Percentiles rank a stretch among this genome's conserved stretches.
These are phyloP conservation scores for Colletotrichum tamarilloi DNA, from an alignment of 2,329 filamentous ascomycete genomes.

Conservation along the genomic window DNA sequence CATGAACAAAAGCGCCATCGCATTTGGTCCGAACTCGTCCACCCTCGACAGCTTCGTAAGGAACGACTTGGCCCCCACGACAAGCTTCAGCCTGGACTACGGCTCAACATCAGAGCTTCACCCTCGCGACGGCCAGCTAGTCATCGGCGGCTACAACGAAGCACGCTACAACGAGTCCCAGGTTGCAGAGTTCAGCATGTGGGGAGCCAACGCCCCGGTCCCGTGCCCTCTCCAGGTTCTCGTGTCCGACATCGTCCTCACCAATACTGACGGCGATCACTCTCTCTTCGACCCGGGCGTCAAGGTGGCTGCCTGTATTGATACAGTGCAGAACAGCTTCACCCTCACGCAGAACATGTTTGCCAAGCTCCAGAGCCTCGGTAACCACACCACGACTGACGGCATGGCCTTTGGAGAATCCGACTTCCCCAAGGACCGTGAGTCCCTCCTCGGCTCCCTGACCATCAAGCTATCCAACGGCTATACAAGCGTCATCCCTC, in stretches of 20 bases:
- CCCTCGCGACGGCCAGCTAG: conserved; percentile 33
- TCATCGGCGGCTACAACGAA: conserved; percentile 34
- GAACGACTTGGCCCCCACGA: conserved; percentile 20
- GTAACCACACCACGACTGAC: conserved; percentile 13
- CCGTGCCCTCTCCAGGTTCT: conserved; percentile 36
- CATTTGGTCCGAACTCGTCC: conserved; percentile 35
- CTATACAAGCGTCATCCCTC: conserved; percentile 36
- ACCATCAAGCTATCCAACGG: conserved; percentile 35
- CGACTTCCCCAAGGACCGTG: conserved; percentile 16
- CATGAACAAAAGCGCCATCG: conserved; percentile 35
- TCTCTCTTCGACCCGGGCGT: conserved; percentile 32
- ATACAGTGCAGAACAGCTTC: conserved; percentile 37
- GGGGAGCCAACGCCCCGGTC: conserved; percentile 24
- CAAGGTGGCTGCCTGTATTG: conserved; percentile 35
- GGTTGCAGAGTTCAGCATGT: conserved; percentile 31
- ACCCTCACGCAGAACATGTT: conserved; percentile 35
- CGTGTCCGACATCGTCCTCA: conserved; percentile 33
- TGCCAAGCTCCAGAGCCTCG: conserved; percentile 17
- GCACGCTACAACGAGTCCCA: conserved; percentile 30
- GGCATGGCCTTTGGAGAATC: background rate
- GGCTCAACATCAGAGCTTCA: conserved; percentile 34
- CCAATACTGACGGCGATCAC: conserved; percentile 35
- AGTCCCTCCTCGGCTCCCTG: conserved; percentile 31
- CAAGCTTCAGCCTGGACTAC: conserved; percentile 32
- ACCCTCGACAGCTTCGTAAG: conserved; percentile 29